phyloP scores from a whole-genome alignment of 2,329 filamentous ascomycete genomes.

The Fusarium duplospermum region DNA sequence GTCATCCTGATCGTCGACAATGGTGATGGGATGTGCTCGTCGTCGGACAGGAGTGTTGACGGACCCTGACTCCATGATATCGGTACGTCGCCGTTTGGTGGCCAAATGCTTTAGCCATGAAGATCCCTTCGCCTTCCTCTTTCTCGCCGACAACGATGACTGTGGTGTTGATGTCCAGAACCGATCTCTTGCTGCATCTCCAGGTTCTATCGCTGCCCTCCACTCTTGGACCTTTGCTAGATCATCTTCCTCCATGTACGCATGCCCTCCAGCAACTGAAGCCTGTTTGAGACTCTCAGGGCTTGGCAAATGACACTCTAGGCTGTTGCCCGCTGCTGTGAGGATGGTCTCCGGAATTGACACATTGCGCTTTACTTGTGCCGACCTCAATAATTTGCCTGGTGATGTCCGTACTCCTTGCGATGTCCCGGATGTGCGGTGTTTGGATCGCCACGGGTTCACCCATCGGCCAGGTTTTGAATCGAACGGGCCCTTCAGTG shows the following conservation, averaged over 20 bases:
- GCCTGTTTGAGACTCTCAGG: constrained; percentile 54
- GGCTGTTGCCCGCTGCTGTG: constrained; percentile 25
- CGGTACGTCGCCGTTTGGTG: constrained; percentile 45
- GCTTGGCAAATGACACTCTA: constrained; percentile 57
- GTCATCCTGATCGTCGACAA: neutral
- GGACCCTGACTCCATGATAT: constrained; percentile 35
- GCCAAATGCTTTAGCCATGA: constrained; percentile 49
- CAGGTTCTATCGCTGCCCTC: constrained; percentile 43
- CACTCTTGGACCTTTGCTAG: constrained; percentile 49
- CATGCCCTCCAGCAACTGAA: constrained; percentile 42
- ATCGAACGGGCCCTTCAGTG: constrained; percentile 71
- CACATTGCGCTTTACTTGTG: constrained; percentile 20
- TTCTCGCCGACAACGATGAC: constrained; percentile 32
- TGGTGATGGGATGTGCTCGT: constrained; percentile 6
- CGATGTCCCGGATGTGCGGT: constrained; percentile 29
- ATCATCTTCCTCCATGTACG: constrained; percentile 48
- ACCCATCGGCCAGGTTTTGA: constrained; percentile 42
- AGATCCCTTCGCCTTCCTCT: constrained; percentile 42
- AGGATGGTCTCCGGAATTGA: constrained; percentile 33
- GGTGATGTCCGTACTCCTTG: constrained; percentile 30
- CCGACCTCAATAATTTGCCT: constrained; percentile 24
- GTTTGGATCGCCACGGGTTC: constrained; percentile 51
- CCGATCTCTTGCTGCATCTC: constrained; percentile 21
- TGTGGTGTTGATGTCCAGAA: constrained; percentile 40
- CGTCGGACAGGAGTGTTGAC: constrained; percentile 35